Base-by-base conservation (phyloP, 352 stramenopile species). In the Globisporangium lucens region DNA sequence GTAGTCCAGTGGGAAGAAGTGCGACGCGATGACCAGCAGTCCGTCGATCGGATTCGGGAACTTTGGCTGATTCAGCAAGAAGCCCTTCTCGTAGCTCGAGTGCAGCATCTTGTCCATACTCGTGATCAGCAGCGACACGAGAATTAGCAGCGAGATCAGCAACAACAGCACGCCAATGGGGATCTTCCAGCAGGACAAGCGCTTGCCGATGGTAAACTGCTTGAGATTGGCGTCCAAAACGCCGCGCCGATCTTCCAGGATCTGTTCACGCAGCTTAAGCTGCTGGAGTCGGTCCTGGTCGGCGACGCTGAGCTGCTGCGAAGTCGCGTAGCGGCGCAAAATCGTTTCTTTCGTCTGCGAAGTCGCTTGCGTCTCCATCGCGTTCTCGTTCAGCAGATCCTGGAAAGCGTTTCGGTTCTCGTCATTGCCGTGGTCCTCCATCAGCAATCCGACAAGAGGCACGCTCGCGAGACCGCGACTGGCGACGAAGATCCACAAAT, bases 1-100 rank as follows among this genome's bases (percentile, higher is more conserved):
- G 70, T 95, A 95, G 74, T 95, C 88, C 56, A 95, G 71, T 13
- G 88, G 88, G 58, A 95, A 95, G 15, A 88, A 78, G 8, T 65
- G 77, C 30, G 88, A 95, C 15, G 81, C 79, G 29, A 93, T 71
- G 64, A 95, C 82, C 30, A 95, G 68, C 43, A 95, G 67, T 2
- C 75, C 61, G 70, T 95, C 88, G 66, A 95, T 79, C 9, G 86
- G 85, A 60, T 94, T 95, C 4, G 83, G 82, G 41, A 93, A 87
- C 64, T 60, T 43, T 0, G 85, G 80, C 33, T 72, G 55, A 61
- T 95, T 89, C 13, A 94, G 70, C 27, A 94, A 61, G 51, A 93
- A 95, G 7, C 88, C 88, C 27, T 75, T 72, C 8, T 74, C 58
- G 68, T 91, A 95, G 55, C 71, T 84, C 55, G 86, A 93, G 68